Base-by-base conservation (phyloP, 2,329 filamentous ascomycete genomes). In the Fusarium staphyleae region DNA sequence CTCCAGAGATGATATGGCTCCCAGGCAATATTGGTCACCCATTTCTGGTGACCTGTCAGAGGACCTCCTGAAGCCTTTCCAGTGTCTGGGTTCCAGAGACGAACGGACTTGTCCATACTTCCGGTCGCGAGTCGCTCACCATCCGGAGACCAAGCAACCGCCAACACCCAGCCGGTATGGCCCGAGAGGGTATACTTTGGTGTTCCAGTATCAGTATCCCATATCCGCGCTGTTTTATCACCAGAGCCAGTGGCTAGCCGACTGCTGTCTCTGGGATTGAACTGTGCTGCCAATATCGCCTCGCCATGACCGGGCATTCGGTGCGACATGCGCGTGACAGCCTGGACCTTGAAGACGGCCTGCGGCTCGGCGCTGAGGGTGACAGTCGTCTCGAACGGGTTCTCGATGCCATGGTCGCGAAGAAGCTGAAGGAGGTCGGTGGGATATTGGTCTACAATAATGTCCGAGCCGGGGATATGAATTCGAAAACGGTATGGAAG, bases 181-280 rank as follows among this genome's bases (percentile, higher is more conserved):
- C 92, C 92, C 66, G 91, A 89, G 41, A 98, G 76, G 0, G 92
- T 98, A 73, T 90, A 85, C 56, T 91, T 84, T 0, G 93, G 92
- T 10, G 92, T 97, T 40, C 93, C 93, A 0, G 92, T 97, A 67
- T 97, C 91, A 41, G 91, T 93, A 68, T 99, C 93, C 91, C 91
- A 97, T 76, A 98, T 88, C 50, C 93, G 81, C 0, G 93, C 93
- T 2, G 93, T 97, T 64, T 89, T 89, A 69, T 99, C 95, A 39
- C 95, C 95, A 56, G 89, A 91, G 1, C 93, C 95, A 2, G 91
- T 96, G 0, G 92, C 93, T 73, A 97, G 82, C 52, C 87, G 82
- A 10, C 86, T 86, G 19, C 90, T 93, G 6, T 84, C 86, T 30
- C 84, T 82, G 0, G 93, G 93, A 1, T 90, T 95, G 73, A 97